Evolutionary conservation across 2,329 filamentous ascomycete genomes (phyloP).

Genomic region (Tolypocladium endophyticum): DNA sequence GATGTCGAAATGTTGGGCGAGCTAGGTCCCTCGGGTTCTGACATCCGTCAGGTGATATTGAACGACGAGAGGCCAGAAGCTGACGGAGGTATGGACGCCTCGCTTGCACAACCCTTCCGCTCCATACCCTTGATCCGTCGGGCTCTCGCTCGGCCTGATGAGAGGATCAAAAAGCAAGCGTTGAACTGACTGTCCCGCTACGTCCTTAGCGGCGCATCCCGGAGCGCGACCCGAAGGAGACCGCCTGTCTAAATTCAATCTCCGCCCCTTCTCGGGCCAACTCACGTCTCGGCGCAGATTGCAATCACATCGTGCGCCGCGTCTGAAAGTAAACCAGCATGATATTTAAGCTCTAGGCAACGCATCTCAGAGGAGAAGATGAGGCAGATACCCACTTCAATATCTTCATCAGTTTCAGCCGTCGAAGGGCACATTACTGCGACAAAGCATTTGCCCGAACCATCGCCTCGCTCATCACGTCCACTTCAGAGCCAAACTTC

Average conservation of each 20-base stretch:
- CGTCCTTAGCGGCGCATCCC: background rate
- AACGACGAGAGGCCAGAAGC: too few species aligned
- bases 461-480: background rate
- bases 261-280: background rate
- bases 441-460: background rate
- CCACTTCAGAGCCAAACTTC: background rate
- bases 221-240: background rate
- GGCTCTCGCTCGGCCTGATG: background rate
- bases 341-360: background rate
- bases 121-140: background rate
- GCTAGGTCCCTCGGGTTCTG: too few species aligned
- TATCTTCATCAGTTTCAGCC: background rate
- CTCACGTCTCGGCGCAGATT: background rate
- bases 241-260: background rate
- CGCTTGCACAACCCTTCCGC: background rate
- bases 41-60: too few species aligned
- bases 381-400: background rate
- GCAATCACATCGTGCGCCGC: background rate
- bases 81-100: too few species aligned
- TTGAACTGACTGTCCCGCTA: background rate
- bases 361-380: background rate
- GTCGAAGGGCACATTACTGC: background rate
- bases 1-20: too few species aligned
- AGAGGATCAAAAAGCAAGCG: background rate
- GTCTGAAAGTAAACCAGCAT: background rate